Conservation (phyloP, 2,329 filamentous ascomycete genomes). For the Aspergillus sp. region DNA sequence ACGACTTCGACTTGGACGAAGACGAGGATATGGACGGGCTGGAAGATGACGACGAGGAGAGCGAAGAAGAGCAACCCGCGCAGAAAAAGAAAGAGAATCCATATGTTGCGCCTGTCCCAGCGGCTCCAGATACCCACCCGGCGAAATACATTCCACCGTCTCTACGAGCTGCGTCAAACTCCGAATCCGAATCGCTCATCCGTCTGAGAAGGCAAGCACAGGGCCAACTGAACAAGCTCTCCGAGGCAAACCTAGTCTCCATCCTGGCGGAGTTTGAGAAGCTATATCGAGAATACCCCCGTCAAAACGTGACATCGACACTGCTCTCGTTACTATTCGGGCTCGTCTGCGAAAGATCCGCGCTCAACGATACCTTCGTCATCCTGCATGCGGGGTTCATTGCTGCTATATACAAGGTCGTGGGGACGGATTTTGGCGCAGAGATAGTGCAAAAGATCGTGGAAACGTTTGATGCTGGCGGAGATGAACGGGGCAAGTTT, state of each 20-base stretch:
- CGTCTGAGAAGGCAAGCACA: constrained; percentile 80
- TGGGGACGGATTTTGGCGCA: constrained; percentile 88
- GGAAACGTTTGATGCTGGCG: constrained; percentile 71
- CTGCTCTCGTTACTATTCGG: constrained; percentile 77
- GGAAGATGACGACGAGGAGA: constrained; percentile 34
- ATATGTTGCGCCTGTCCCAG: constrained; percentile 72
- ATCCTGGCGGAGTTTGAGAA: constrained; percentile 82
- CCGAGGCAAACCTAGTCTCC: constrained; percentile 84
- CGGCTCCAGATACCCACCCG: constrained; percentile 48
- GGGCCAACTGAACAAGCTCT: constrained; percentile 88
- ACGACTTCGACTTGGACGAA: constrained; percentile 36
- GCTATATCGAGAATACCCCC: constrained; percentile 79
- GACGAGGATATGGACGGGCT: constrained; percentile 31
- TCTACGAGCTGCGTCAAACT: constrained; percentile 65
- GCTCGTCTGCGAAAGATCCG: constrained; percentile 78
- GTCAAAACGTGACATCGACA: constrained; percentile 84
- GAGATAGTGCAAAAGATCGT: constrained; percentile 81
- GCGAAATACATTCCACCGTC: constrained; percentile 90
- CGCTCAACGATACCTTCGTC: constrained; percentile 83
- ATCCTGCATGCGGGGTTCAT: constrained; percentile 90
- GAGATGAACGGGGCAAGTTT: constrained; percentile 51
- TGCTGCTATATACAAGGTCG: constrained; percentile 81
- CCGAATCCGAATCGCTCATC: constrained; percentile 68
- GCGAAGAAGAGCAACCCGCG: constrained; percentile 46
- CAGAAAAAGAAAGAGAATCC: constrained; percentile 75